These are phyloP conservation scores for Meyerozyma athensensis DNA, from an alignment of 1,139 yeast genomes.

Conservation along the genomic window DNA sequence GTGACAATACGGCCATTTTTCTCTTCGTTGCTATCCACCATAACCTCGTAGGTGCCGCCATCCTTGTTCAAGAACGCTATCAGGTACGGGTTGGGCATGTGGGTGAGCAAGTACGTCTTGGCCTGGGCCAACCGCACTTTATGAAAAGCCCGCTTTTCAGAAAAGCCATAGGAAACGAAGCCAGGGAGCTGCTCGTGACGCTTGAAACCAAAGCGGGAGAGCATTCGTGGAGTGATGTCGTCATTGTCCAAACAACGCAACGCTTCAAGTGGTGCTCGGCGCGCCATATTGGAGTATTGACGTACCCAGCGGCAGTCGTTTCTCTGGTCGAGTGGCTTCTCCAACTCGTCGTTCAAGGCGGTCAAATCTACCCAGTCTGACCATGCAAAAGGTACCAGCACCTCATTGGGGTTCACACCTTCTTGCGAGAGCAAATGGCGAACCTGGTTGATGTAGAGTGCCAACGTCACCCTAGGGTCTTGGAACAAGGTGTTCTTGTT, in stretches of 20 bases:
- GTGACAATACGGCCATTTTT: conserved; percentile 7
- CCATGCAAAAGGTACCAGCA: conserved; percentile 16
- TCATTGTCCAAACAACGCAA: conserved; percentile 9
- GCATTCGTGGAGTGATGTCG: conserved; percentile 7
- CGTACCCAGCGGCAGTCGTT: conserved; percentile 12
- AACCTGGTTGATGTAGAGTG: conserved; percentile 13
- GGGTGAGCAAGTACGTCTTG: conserved; percentile 12
- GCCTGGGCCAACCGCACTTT: conserved; percentile 8
- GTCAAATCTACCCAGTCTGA: conserved; percentile 18
- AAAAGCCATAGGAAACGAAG: conserved; percentile 6
- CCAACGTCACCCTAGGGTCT: conserved; percentile 16
- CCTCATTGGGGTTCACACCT: neutral
- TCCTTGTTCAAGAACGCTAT: conserved; percentile 11
- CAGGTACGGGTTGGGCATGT: conserved; percentile 12
- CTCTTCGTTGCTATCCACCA: conserved; percentile 9
- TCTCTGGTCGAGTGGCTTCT: conserved; percentile 13
- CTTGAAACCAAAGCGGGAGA: conserved; percentile 6
- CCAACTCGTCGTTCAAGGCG: conserved; percentile 9
- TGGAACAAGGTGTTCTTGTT: conserved; percentile 11
- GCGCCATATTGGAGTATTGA: conserved; percentile 5
- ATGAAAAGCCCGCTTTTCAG: conserved; percentile 7
- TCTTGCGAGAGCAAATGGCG: conserved; percentile 5
- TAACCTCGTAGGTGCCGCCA: conserved; percentile 14
- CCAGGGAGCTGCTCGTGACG: conserved; percentile 9
- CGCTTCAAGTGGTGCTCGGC: conserved; percentile 5